Conservation (phyloP, 2,329 filamentous ascomycete genomes). For the Trichoderma polysporum region DNA sequence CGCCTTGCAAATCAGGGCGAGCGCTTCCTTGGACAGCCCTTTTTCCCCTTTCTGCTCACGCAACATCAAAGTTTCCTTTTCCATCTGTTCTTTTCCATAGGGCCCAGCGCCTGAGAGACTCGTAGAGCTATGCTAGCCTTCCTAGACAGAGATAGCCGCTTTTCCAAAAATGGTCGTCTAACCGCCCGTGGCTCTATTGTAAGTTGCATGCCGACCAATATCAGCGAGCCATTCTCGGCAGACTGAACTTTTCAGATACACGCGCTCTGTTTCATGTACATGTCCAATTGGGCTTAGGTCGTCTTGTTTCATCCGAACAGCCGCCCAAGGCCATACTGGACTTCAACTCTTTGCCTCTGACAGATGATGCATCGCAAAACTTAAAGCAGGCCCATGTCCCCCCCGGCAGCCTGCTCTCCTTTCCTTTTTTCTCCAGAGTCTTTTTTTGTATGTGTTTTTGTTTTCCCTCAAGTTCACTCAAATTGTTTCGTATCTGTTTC, state of each 20-base stretch:
- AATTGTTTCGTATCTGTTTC: conserved; percentile 24
- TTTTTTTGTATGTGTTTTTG: conserved; percentile 12
- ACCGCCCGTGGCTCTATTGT: conserved; percentile 23
- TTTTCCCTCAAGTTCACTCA: conserved; percentile 24
- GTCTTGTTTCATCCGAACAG: conserved; percentile 33
- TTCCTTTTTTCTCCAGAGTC: conserved; percentile 26
- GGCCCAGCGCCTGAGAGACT: background rate
- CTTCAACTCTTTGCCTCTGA: conserved; percentile 25
- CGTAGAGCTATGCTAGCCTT: conserved; percentile 8
- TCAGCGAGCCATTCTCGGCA: conserved; percentile 42
- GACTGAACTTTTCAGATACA: conserved; percentile 50
- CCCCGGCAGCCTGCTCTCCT: conserved; percentile 28
- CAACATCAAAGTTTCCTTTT: background rate
- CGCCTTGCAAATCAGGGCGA: conserved; percentile 7
- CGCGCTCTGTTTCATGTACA: conserved; percentile 51
- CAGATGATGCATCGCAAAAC: conserved; percentile 28
- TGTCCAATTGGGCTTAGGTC: conserved; percentile 32
- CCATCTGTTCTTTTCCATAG: background rate
- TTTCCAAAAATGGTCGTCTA: conserved; percentile 20
- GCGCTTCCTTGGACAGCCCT: conserved; percentile 1
- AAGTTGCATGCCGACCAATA: conserved; percentile 53
- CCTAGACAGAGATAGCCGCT: conserved; percentile 19
- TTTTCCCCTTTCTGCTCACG: background rate
- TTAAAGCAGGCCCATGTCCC: conserved; percentile 36
- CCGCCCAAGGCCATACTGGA: conserved; percentile 33